Conservation (phyloP, 768 basidiomycete species). For the Podaxis carcinomalis region DNA sequence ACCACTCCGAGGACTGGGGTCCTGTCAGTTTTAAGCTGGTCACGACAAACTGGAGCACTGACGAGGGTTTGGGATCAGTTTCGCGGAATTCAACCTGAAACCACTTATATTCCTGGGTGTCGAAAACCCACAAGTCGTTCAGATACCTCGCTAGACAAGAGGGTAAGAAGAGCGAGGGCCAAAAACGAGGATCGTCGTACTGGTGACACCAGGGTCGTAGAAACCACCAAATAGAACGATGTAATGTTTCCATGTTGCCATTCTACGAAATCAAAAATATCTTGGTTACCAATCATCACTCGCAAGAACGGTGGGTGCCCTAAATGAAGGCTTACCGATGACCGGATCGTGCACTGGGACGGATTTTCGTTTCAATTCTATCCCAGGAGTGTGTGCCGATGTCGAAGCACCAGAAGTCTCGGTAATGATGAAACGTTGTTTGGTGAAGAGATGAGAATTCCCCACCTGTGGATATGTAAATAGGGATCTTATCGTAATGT, state of each 20-base stretch:
- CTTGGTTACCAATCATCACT: not conserved
- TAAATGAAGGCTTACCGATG: slow-evolving; percentile 50
- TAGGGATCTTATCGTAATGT: not conserved
- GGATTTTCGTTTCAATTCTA: slow-evolving; percentile 78
- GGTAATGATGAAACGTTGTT: slow-evolving; percentile 83
- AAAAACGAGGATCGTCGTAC: slow-evolving; percentile 31
- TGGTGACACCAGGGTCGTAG: slow-evolving; percentile 81
- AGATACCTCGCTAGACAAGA: slow-evolving; percentile 64
- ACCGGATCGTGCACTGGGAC: slow-evolving; percentile 78
- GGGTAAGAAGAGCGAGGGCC: not conserved
- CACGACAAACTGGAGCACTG: slow-evolving; percentile 19
- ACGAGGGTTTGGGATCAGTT: slow-evolving; percentile 74
- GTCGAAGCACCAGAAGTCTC: slow-evolving; percentile 88
- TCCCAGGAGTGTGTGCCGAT: slow-evolving; percentile 80
- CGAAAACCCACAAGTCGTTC: slow-evolving; percentile 83
- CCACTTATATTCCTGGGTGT: slow-evolving; percentile 87
- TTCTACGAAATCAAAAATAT: slow-evolving; percentile 36
- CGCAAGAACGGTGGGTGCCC: not conserved
- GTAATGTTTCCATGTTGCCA: slow-evolving; percentile 88
- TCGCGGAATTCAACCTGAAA: slow-evolving; percentile 68
- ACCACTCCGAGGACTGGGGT: slow-evolving; percentile 63
- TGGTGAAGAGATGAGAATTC: slow-evolving; percentile 85
- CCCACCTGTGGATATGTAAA: slow-evolving; percentile 45
- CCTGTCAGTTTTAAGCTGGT: not conserved
- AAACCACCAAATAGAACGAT: slow-evolving; percentile 89